Evolutionary conservation across 441 rosid genomes (phyloP).

Genomic region (Syzygium syzygioides): DNA sequence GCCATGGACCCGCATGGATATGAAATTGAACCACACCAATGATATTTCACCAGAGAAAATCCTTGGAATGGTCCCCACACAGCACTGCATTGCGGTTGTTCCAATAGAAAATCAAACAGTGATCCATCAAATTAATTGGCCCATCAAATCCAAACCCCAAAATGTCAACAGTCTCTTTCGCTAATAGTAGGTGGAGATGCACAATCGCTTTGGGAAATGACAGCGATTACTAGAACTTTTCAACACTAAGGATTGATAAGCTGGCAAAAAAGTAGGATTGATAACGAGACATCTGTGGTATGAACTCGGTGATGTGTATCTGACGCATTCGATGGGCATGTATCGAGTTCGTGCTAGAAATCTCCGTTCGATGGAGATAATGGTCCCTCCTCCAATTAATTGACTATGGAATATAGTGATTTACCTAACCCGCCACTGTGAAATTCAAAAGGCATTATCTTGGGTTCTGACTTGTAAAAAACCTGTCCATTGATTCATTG

Average conservation of each 20-base stretch:
- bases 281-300: background rate
- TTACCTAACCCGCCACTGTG: background rate
- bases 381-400: background rate
- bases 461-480: background rate
- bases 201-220: background rate
- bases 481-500: background rate
- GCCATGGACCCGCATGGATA: conserved; percentile 6
- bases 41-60: background rate
- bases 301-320: background rate
- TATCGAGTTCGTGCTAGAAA: background rate
- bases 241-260: background rate
- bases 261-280: background rate
- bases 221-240: background rate
- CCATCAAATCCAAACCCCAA: background rate
- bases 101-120: background rate
- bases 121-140: background rate
- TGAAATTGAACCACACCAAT: conserved; percentile 9
- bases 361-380: background rate
- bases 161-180: background rate
- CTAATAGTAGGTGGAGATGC: background rate
- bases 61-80: background rate
- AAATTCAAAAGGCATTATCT: background rate
- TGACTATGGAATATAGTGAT: background rate
- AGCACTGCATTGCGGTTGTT: background rate
- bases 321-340: background rate